Evolutionary conservation across 2,329 filamentous ascomycete species (phyloP).

Genomic region (Botryosphaeria dothidea): DNA sequence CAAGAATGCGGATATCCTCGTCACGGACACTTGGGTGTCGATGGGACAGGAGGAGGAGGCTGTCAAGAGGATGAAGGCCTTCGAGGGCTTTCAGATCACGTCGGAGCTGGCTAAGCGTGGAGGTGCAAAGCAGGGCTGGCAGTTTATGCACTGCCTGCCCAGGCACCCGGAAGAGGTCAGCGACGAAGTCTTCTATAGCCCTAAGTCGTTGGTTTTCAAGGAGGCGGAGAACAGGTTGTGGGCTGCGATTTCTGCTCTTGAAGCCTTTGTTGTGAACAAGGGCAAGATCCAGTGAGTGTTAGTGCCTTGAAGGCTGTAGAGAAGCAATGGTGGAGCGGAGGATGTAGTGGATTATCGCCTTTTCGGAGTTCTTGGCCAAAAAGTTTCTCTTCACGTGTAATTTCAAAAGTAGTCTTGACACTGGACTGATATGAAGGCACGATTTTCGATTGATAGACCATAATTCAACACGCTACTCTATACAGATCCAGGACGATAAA

Average conservation of each 20-base stretch:
- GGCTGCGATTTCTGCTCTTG: conserved; percentile 79
- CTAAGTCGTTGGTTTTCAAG: conserved; percentile 82
- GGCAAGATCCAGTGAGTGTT: conserved; percentile 61
- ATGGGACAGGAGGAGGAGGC: conserved; percentile 96
- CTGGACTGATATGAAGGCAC: neutral
- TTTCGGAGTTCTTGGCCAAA: conserved; percentile 10
- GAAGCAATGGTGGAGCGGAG: neutral
- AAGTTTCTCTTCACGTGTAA: neutral
- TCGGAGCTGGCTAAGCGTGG: conserved; percentile 78
- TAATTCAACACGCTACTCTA: conserved; percentile 7
- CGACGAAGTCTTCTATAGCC: conserved; percentile 92
- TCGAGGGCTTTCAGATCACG: conserved; percentile 90
- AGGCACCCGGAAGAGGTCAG: conserved; percentile 89
- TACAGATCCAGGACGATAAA: neutral
- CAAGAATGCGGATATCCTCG: conserved; percentile 81
- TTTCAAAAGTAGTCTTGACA: neutral
- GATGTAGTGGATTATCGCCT: neutral
- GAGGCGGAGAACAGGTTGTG: conserved; percentile 95
- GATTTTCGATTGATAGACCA: neutral
- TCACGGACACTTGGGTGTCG: conserved; percentile 97
- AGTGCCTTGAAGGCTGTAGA: neutral
- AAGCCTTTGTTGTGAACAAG: conserved; percentile 93
- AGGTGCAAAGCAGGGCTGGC: conserved; percentile 86
- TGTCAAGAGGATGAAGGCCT: conserved; percentile 74
- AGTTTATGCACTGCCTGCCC: conserved; percentile 98